Evolutionary conservation across 306 rosid genomes (phyloP).

Genomic region (Castanea crenata): DNA sequence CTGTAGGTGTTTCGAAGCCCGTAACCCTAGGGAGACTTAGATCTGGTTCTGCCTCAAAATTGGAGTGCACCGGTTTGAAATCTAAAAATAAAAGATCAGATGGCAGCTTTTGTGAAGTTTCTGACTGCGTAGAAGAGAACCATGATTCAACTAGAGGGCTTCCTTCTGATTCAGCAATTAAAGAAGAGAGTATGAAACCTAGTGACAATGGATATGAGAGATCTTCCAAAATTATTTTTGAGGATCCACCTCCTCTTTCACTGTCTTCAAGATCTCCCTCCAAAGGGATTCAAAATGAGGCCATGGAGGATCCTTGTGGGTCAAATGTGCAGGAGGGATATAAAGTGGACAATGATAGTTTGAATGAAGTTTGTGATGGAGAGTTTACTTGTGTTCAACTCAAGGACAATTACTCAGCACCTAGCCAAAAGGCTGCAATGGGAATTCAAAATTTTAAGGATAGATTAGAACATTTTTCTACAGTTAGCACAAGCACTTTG

Average conservation of each 20-base stretch:
- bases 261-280: conserved; percentile 5
- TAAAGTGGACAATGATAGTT: conserved; percentile 21
- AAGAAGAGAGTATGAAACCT: conserved; percentile 11
- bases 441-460: conserved; percentile 29
- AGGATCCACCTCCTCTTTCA: conserved; percentile 9
- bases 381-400: conserved; percentile 32
- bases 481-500: conserved; percentile 7
- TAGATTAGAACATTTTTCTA: conserved; percentile 42
- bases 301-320: conserved; percentile 22
- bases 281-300: conserved; percentile 30
- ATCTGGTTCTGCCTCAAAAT: conserved; percentile 31
- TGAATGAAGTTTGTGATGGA: conserved; percentile 30
- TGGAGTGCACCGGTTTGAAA: conserved; percentile 7
- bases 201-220: neutral
- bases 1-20: conserved; percentile 26
- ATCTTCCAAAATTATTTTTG: conserved; percentile 7
- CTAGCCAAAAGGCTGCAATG: conserved; percentile 35
- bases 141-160: conserved; percentile 18
- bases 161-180: neutral
- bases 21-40: conserved; percentile 26
- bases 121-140: conserved; percentile 16
- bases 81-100: conserved; percentile 3
- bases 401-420: conserved; percentile 23
- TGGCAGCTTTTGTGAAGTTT: conserved; percentile 12
- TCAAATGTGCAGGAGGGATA: conserved; percentile 35